Conservation (phyloP, 2,329 filamentous ascomycete species). For the Thielaviopsis musarum region DNA sequence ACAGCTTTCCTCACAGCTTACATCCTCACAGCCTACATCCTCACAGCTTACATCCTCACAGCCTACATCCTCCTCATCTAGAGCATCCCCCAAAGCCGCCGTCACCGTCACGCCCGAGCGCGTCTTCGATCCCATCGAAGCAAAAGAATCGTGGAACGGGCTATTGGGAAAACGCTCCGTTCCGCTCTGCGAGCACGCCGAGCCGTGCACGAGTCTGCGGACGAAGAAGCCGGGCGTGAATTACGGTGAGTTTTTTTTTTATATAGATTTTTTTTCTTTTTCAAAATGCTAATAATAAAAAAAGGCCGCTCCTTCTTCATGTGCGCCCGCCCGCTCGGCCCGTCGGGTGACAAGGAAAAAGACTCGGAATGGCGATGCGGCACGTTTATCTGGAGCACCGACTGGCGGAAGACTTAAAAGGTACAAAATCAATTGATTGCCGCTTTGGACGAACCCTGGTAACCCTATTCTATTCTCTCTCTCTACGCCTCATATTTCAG, state of each 20-base stretch:
- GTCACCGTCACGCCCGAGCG: constrained; percentile 18
- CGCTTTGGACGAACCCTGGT: neutral
- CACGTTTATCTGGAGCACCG: constrained; percentile 61
- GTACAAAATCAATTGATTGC: neutral
- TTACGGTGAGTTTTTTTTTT: constrained; percentile 33
- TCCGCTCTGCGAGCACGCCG: constrained; percentile 74
- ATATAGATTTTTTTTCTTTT: neutral
- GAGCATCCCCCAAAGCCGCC: neutral
- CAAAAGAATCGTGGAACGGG: constrained; percentile 73
- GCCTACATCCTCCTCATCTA: no score
- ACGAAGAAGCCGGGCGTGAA: constrained; percentile 88
- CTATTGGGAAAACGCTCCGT: constrained; percentile 58
- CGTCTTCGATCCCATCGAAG: constrained; percentile 50
- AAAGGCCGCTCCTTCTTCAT: constrained; percentile 46
- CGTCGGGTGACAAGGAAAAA: constrained; percentile 68
- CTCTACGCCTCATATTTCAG: neutral
- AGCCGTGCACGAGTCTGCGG: constrained; percentile 66
- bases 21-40: neutral
- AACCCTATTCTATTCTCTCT: no score
- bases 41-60: neutral
- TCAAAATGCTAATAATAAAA: neutral
- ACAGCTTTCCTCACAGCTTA: no score
- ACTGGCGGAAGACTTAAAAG: constrained; percentile 27
- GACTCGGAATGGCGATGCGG: constrained; percentile 75
- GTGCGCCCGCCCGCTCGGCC: constrained; percentile 58